A percentile compares a stretch with the other conserved stretches of the same genome.
Conservation (phyloP, 306 rosid species). For the Citrullus amarus region DNA sequence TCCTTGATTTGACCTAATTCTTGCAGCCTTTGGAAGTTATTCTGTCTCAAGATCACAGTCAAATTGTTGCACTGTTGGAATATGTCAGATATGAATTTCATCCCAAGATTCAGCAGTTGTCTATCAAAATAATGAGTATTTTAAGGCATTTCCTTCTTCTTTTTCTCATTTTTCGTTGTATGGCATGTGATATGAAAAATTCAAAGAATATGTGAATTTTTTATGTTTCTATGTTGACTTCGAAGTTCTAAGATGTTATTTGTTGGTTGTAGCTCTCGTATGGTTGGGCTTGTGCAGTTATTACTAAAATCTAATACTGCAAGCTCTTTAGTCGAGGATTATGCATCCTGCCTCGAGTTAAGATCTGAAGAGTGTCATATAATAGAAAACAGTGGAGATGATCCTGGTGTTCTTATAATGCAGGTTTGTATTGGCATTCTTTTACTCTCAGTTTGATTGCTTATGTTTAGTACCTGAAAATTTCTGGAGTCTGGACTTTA, state of each 20-base stretch:
- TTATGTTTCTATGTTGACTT: neutral
- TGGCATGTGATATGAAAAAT: neutral
- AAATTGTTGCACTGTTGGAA: slow-evolving; percentile 81
- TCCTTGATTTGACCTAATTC: slow-evolving; percentile 9
- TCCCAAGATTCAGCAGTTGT: slow-evolving; percentile 76
- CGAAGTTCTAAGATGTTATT: neutral
- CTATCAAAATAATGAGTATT: slow-evolving; percentile 90
- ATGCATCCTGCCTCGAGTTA: slow-evolving; percentile 95
- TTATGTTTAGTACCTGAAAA: neutral
- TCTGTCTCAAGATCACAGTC: slow-evolving; percentile 90
- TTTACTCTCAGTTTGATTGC: neutral
- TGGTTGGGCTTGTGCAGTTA: slow-evolving; percentile 80
- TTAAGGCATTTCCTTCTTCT: slow-evolving; percentile 44
- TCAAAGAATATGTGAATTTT: neutral
- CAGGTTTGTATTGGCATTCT: slow-evolving; percentile 39
- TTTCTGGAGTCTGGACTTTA: neutral
- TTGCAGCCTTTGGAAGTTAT: slow-evolving; percentile 91
- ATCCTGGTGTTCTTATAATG: slow-evolving; percentile 90
- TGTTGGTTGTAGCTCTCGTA: slow-evolving; percentile 64
- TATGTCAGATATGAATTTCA: slow-evolving; percentile 89
- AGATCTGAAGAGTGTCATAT: slow-evolving; percentile 64
- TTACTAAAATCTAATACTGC: slow-evolving; percentile 70
- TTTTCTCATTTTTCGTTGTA: slow-evolving; percentile 8
- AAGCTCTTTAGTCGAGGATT: slow-evolving; percentile 78
- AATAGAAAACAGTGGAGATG: slow-evolving; percentile 56